Percentiles rank a stretch among this genome's conserved stretches.
phyloP scores from a whole-genome alignment of 768 basidiomycete species.

The Piloderma croceum region DNA sequence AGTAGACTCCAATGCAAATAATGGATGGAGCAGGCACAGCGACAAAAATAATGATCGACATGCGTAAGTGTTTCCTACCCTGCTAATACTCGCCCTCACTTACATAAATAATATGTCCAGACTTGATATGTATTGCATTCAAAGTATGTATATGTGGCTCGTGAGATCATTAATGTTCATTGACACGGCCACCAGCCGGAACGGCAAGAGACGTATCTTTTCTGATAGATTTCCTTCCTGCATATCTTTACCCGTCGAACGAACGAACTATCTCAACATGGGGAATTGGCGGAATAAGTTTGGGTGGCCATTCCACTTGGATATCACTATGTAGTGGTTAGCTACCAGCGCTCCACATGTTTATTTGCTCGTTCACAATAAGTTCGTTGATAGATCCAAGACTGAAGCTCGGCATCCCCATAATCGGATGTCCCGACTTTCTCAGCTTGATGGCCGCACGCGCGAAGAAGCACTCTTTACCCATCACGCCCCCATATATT shows the following conservation, averaged over 20 bases:
- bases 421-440: slow-evolving; percentile 49
- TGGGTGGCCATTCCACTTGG: slow-evolving; percentile 66
- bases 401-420: slow-evolving; percentile 14
- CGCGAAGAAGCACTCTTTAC: slow-evolving; percentile 29
- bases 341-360: background rate
- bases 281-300: slow-evolving; percentile 49
- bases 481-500: slow-evolving; percentile 37
- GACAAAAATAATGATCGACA: no score
- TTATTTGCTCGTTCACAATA: background rate
- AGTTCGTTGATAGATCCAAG: slow-evolving; percentile 10
- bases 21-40: no score
- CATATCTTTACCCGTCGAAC: slow-evolving; percentile 53
- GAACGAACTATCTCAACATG: slow-evolving; percentile 49
- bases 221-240: slow-evolving; percentile 56
- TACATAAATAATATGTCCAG: no score
- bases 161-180: no score
- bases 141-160: no score
- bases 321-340: slow-evolving; percentile 34
- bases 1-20: no score
- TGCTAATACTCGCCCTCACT: no score
- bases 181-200: no score
- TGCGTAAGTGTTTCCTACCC: no score
- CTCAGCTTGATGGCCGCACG: slow-evolving; percentile 36
- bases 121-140: no score
- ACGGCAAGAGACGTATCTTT: slow-evolving; percentile 55